These are phyloP conservation scores for Phanerochaete carnosa DNA, from an alignment of 768 basidiomycete genomes.

Conservation along the genomic window DNA sequence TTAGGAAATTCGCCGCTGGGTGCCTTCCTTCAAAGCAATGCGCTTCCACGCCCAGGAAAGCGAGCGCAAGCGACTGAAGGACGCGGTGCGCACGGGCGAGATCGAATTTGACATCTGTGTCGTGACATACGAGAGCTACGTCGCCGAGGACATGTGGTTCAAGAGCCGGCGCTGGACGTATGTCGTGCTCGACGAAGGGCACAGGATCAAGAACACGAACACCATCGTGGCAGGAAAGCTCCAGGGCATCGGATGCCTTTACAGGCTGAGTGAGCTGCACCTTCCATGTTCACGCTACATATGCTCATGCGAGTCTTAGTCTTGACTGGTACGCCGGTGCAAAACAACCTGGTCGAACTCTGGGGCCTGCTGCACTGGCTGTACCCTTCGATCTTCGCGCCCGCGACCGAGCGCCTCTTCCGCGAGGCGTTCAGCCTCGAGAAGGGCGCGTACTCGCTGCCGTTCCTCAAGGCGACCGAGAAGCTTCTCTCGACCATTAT, in stretches of 20 bases:
- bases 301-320: slow-evolving; percentile 32
- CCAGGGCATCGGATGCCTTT: slow-evolving; percentile 52
- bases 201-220: slow-evolving; percentile 69
- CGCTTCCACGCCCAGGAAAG: slow-evolving; percentile 58
- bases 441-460: slow-evolving; percentile 46
- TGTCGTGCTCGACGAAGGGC: slow-evolving; percentile 64
- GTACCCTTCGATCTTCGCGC: slow-evolving; percentile 50
- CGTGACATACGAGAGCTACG: slow-evolving; percentile 68
- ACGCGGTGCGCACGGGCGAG: slow-evolving; percentile 33
- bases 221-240: slow-evolving; percentile 50
- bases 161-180: slow-evolving; percentile 56
- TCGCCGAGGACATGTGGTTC: slow-evolving; percentile 56
- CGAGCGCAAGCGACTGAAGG: slow-evolving; percentile 57
- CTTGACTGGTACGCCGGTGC: slow-evolving; percentile 72
- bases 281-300: not conserved
- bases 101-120: slow-evolving; percentile 47
- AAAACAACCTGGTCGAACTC: slow-evolving; percentile 60
- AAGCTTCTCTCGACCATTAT: slow-evolving; percentile 49
- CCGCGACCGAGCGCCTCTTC: slow-evolving; percentile 44
- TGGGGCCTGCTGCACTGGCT: slow-evolving; percentile 57
- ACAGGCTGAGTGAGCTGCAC: slow-evolving; percentile 40
- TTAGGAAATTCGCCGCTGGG: slow-evolving; percentile 53
- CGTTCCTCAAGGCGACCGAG: slow-evolving; percentile 46
- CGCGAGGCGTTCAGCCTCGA: slow-evolving; percentile 51
- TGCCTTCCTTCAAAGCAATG: slow-evolving; percentile 47